Evolutionary conservation across 2,329 filamentous ascomycete genomes (phyloP).

Genomic region (Remersonia thermophila): DNA sequence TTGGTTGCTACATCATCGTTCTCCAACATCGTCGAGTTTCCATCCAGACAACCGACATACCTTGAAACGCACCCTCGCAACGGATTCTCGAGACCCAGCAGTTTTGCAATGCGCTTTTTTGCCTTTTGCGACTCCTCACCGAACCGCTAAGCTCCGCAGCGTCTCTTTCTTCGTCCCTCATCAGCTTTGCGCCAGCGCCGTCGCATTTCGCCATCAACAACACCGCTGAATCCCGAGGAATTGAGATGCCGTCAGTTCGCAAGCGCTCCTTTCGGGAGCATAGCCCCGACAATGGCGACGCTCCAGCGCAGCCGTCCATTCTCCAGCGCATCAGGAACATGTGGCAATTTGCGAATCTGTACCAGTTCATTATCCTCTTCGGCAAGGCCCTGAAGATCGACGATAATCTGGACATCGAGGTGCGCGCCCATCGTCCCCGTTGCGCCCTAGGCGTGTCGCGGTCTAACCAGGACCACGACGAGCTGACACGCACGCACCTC

Average conservation of each 20-base stretch:
- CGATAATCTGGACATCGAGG: slow-evolving; percentile 80
- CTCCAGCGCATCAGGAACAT: slow-evolving; percentile 67
- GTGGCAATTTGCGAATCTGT: slow-evolving; percentile 92
- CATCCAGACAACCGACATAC: too few species aligned
- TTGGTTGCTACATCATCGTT: too few species aligned
- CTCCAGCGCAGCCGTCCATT: slow-evolving; percentile 25
- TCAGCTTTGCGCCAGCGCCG: neutral
- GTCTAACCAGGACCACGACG: too few species aligned
- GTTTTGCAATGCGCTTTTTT: too few species aligned
- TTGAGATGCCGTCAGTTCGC: slow-evolving; percentile 32
- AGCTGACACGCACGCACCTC: neutral
- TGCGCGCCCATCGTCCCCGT: slow-evolving; percentile 28
- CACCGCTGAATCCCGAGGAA: slow-evolving; percentile 1
- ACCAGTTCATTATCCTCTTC: slow-evolving; percentile 89
- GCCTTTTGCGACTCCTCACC: neutral
- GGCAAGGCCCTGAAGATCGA: slow-evolving; percentile 82
- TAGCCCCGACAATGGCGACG: slow-evolving; percentile 22
- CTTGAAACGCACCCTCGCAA: too few species aligned
- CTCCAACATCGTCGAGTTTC: neutral
- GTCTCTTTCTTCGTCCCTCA: neutral
- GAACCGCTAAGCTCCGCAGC: neutral
- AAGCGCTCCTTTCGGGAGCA: slow-evolving; percentile 37
- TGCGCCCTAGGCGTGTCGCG: neutral
- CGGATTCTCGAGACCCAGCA: too few species aligned
- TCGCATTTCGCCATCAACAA: slow-evolving; percentile 1